Percentiles rank a stretch among this genome's conserved stretches.
Conservation (phyloP, 306 rosid species). For the Pyrus pyrifolia region DNA sequence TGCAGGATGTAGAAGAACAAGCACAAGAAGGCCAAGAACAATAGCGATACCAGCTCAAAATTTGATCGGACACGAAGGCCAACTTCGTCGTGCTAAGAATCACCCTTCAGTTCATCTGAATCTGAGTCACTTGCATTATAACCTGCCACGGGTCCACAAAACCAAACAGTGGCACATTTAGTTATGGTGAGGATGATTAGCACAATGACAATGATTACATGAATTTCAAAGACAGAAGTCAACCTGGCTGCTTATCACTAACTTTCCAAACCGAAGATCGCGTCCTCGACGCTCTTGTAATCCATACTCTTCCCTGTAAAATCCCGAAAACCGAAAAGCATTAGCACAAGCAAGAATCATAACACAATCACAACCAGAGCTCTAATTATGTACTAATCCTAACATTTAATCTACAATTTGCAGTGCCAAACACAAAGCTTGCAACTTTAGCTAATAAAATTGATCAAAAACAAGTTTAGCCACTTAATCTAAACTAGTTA, state of each 20-base stretch:
- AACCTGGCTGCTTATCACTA: slow-evolving; percentile 89
- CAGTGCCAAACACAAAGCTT: not conserved
- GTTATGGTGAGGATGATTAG: not conserved
- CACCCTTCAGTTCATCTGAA: slow-evolving; percentile 66
- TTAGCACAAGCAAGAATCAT: not conserved
- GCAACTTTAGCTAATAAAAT: not conserved
- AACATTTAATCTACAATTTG: not conserved
- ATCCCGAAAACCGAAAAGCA: not conserved
- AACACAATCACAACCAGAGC: not conserved
- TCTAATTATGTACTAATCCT: not conserved
- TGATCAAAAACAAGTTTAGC: not conserved
- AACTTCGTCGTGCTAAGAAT: slow-evolving; percentile 30
- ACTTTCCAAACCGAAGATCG: slow-evolving; percentile 93
- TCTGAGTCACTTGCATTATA: slow-evolving; percentile 94
- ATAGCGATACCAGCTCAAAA: slow-evolving; percentile 30
- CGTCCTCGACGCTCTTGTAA: slow-evolving; percentile 72
- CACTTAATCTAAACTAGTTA: not conserved
- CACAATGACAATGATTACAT: not conserved
- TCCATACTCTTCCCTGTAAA: slow-evolving; percentile 76
- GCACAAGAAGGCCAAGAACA: slow-evolving; percentile 7
- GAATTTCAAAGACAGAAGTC: not conserved
- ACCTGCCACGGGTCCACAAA: slow-evolving; percentile 35
- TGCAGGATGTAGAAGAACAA: slow-evolving; percentile 1
- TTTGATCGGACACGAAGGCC: slow-evolving; percentile 14
- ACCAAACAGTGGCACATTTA: slow-evolving; percentile 3